Base-by-base conservation (phyloP, 192 early-diverging fungal genomes). In the Backusella sp. region DNA sequence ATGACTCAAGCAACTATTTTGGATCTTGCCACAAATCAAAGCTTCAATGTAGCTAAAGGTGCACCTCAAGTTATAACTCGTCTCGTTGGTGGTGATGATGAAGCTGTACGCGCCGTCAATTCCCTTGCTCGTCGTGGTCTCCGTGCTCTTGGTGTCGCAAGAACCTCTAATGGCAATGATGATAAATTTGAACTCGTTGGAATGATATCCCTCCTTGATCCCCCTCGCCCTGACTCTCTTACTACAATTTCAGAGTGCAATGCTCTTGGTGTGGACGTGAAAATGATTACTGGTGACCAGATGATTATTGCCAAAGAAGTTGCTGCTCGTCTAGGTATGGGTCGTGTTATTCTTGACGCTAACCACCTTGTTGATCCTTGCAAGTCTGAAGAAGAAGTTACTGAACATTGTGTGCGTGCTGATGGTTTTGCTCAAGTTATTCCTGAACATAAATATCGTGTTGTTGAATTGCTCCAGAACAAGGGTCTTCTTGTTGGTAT, bases 341-440 rank as follows among this genome's bases (percentile, higher is more conserved):
- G 92, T 72, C 90, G 97, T 28, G 92, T 93, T 68, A 96, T 98
- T 76, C 86, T 98, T 36, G 94, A 96, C 81, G 95, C 96, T 36
- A 86, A 87, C 69, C 92, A 93, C 74, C 86, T 98, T 41, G 91
- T 95, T 11, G 94, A 96, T 78, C 86, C 92, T 17, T 83, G 86
- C 72, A 90, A 88, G 67, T 85, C 86, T 28, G 96, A 98, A 77
- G 93, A 93, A 72, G 91, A 92, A 79, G 84, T 97, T 19, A 94
- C 92, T 62, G 90, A 94, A 81, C 92, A 95, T 79, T 91, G 91
- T 75, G 85, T 90, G 62, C 92, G 94, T 70, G 93, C 94, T 17
- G 97, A 98, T 84, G 97, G 97, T 69, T 98, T 98, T 84, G 97
- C 95, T 19, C 95, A 97, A 81, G 97, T 98, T 37, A 97, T 96